Evolutionary conservation across 768 basidiomycete species (phyloP).

Genomic region (Macrolepiota dolichaula): DNA sequence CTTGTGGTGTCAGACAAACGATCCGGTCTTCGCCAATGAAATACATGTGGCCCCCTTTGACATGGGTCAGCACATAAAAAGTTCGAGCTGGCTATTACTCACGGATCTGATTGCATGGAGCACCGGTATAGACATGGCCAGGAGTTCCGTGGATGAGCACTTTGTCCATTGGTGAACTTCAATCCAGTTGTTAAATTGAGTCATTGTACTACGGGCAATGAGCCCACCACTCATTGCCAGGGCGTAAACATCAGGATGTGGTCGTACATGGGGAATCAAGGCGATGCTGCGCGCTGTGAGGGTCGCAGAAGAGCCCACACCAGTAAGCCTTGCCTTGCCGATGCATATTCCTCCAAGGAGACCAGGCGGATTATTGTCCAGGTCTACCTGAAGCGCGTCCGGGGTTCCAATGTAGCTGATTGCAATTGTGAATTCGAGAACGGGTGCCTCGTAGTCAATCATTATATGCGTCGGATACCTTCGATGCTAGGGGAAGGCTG

Average conservation of each 20-base stretch:
- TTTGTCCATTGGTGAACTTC: neutral
- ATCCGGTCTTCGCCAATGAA: neutral
- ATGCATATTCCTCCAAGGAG: neutral
- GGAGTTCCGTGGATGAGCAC: neutral
- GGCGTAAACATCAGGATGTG: neutral
- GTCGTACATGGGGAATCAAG: neutral
- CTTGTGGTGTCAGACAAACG: neutral
- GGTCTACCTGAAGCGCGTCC: neutral
- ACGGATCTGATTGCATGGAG: neutral
- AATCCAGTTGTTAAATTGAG: neutral
- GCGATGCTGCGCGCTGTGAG: neutral
- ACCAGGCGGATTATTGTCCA: neutral
- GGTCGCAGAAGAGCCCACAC: neutral
- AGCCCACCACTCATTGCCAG: neutral
- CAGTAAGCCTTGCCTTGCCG: neutral
- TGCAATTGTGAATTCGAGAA: neutral
- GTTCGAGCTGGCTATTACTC: neutral
- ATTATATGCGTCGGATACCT: neutral
- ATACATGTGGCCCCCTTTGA: neutral
- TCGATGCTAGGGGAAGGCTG: neutral
- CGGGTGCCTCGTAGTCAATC: neutral
- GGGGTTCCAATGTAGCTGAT: neutral
- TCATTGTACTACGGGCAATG: neutral
- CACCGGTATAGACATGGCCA: neutral
- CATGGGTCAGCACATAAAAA: neutral